A percentile compares a stretch with the other conserved stretches of the same genome.
These are phyloP conservation scores for Stereocaulon alpinum DNA, from an alignment of 495 filamentous ascomycete species.

Conservation along the genomic window DNA sequence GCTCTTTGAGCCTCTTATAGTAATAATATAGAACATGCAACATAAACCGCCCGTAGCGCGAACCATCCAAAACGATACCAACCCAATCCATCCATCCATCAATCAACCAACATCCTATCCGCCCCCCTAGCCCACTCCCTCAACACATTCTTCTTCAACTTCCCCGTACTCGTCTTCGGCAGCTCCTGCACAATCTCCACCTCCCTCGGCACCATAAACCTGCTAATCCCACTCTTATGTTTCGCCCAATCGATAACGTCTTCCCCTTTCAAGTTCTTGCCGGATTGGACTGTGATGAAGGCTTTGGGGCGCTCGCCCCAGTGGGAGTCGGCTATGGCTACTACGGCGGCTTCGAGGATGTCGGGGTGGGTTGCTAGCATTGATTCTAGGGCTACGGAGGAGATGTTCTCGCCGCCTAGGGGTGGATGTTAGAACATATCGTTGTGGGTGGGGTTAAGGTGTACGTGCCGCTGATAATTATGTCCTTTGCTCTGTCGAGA, in stretches of 20 bases:
- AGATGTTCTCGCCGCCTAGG: constrained; percentile 91
- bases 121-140: constrained; percentile 70
- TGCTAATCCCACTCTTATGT: constrained; percentile 64
- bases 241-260: constrained; percentile 84
- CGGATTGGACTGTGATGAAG: constrained; percentile 69
- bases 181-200: constrained; percentile 80
- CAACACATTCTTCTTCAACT: constrained; percentile 90
- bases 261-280: constrained; percentile 47
- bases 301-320: constrained; percentile 96
- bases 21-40: too few relatives aligned
- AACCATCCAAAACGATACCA: neutral
- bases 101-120: constrained; percentile 17
- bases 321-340: constrained; percentile 79
- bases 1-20: too few relatives aligned
- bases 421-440: neutral
- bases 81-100: neutral
- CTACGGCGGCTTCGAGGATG: constrained; percentile 82
- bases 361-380: constrained; percentile 86
- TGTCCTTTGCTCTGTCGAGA: constrained; percentile 88
- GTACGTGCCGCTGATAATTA: constrained; percentile 84
- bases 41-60: too few relatives aligned
- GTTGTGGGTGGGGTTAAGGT: neutral
- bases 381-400: constrained; percentile 79
- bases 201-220: constrained; percentile 92
- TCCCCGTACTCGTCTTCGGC: constrained; percentile 94